phyloP scores from a whole-genome alignment of 768 basidiomycete genomes.

The Galerina sulciceps region DNA sequence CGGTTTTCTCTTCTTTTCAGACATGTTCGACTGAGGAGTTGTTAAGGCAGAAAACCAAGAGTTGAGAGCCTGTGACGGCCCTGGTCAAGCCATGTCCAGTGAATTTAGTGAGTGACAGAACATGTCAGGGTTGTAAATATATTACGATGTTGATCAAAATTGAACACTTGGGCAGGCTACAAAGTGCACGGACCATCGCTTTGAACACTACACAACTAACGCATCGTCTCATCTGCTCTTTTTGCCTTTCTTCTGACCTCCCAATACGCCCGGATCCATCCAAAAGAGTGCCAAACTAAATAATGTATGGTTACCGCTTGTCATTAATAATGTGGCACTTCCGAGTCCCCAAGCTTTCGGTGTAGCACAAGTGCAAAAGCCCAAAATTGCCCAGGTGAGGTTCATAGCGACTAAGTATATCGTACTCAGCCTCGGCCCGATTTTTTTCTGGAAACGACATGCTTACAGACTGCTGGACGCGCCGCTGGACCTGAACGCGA shows the following conservation, averaged over 20 bases:
- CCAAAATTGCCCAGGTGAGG: conserved; percentile 27
- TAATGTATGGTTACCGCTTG: conserved; percentile 24
- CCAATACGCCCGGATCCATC: conserved; percentile 10
- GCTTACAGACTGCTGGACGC: conserved; percentile 30
- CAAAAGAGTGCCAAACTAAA: conserved; percentile 24
- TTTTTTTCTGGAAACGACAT: background rate
- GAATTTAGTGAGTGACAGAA: too few relatives aligned
- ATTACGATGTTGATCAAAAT: too few relatives aligned
- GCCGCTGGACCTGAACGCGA: conserved; percentile 27
- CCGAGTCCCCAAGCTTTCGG: conserved; percentile 24
- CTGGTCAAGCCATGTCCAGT: background rate
- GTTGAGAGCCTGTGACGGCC: background rate
- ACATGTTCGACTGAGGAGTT: background rate
- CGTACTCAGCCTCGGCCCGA: background rate
- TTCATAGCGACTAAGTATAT: conserved; percentile 32
- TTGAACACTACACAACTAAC: background rate
- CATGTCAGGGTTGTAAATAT: too few relatives aligned
- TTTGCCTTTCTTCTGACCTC: background rate
- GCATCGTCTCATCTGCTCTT: background rate
- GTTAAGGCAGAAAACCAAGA: background rate
- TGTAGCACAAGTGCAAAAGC: conserved; percentile 29
- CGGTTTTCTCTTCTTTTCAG: conserved; percentile 12
- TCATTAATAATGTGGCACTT: conserved; percentile 34
- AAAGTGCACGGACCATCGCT: background rate
- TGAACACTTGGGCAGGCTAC: background rate